phyloP scores from a whole-genome alignment of 257 asterid genomes.

The Capsicum chinense region DNA sequence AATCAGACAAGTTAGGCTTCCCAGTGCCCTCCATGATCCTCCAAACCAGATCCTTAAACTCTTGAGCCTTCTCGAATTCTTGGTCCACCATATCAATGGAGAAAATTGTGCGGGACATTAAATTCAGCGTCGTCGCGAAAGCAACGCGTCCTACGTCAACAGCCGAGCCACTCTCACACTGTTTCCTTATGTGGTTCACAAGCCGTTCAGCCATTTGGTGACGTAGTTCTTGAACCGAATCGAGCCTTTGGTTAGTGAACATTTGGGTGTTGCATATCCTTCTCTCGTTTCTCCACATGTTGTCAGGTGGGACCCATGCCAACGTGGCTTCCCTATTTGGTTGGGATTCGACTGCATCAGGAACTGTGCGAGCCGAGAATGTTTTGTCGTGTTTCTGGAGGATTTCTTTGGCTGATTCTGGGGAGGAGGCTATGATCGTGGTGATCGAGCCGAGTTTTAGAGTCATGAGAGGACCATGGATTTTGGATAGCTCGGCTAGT shows the following conservation, averaged over 20 bases:
- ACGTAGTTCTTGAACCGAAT: neutral
- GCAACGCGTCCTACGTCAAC: constrained; percentile 23
- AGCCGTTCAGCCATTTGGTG: neutral
- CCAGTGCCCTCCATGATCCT: constrained; percentile 15
- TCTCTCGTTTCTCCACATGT: neutral
- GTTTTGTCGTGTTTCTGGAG: constrained; percentile 24
- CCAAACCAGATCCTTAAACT: constrained; percentile 11
- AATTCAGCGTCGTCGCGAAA: neutral
- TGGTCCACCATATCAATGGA: neutral
- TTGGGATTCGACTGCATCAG: neutral
- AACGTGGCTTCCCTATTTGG: neutral
- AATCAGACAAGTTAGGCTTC: constrained; percentile 9
- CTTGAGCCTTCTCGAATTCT: neutral
- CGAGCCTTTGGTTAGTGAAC: constrained; percentile 14
- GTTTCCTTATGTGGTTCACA: neutral
- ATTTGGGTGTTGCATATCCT: neutral
- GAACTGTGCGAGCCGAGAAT: neutral
- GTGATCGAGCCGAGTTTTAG: constrained; percentile 26
- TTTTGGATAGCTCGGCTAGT: neutral
- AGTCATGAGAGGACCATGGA: constrained; percentile 31
- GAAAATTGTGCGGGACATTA: neutral
- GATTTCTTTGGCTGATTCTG: constrained; percentile 16
- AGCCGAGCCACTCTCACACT: neutral
- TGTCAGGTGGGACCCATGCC: neutral
- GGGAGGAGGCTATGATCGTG: neutral